These are phyloP conservation scores for Plantago major DNA, from an alignment of 257 asterid genomes.

Conservation along the genomic window DNA sequence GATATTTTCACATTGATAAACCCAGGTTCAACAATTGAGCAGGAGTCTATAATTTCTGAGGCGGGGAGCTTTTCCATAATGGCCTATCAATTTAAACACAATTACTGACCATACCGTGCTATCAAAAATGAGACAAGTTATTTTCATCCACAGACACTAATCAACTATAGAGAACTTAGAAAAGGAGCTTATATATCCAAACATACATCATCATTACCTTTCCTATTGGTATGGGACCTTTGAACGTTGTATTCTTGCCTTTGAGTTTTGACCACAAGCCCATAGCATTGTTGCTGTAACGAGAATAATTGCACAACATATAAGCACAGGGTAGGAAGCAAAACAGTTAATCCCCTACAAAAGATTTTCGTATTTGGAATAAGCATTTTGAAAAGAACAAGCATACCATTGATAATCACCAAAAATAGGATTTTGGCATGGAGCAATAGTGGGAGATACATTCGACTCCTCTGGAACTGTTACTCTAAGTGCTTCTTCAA, in stretches of 20 bases:
- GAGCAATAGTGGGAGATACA: constrained; percentile 54
- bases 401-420: constrained; percentile 93
- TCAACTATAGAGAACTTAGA: not conserved
- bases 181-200: not conserved
- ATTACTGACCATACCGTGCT: constrained; percentile 13
- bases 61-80: constrained; percentile 70
- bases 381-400: not conserved
- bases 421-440: constrained; percentile 61
- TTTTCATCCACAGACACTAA: constrained; percentile 5
- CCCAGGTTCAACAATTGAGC: constrained; percentile 84
- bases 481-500: constrained; percentile 53
- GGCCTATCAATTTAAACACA: constrained; percentile 47
- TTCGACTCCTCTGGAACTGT: constrained; percentile 60
- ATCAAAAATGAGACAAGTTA: constrained; percentile 6
- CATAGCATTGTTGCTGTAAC: constrained; percentile 90
- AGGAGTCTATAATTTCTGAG: constrained; percentile 60
- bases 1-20: constrained; percentile 73
- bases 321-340: not conserved
- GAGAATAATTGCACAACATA: constrained; percentile 17
- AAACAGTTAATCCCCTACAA: constrained; percentile 2
- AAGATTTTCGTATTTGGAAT: not conserved
- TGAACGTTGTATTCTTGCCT: constrained; percentile 55
- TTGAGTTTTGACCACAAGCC: constrained; percentile 74
- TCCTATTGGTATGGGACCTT: constrained; percentile 75
- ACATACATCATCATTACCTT: constrained; percentile 57